Percentiles rank a stretch among this genome's conserved stretches.
Conservation (phyloP, 345 rosid genomes). For the Arabidopsis suecica region DNA sequence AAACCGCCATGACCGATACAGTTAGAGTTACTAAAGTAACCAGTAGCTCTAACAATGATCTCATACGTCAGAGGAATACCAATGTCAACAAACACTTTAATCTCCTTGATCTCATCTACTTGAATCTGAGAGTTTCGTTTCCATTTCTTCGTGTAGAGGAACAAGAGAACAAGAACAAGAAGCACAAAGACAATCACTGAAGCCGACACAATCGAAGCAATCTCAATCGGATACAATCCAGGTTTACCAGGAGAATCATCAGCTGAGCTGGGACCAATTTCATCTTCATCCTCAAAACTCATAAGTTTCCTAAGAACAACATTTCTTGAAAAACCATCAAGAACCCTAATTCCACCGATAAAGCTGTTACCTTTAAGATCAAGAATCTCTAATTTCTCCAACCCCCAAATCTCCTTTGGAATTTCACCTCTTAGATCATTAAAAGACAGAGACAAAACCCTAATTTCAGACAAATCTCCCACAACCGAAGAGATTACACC, state of each 20-base stretch:
- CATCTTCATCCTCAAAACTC: constrained; percentile 25
- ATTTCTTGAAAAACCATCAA: constrained; percentile 28
- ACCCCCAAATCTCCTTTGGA: constrained; percentile 52
- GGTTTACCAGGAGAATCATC: constrained; percentile 15
- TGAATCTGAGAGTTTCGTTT: constrained; percentile 47
- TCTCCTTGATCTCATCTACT: constrained; percentile 51
- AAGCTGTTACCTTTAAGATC: constrained; percentile 58
- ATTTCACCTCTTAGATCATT: constrained; percentile 53
- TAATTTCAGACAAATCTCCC: constrained; percentile 49
- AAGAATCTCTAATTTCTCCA: constrained; percentile 50
- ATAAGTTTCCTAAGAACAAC: constrained; percentile 43
- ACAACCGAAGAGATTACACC: constrained; percentile 51
- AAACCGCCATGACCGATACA: constrained; percentile 73
- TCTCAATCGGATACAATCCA: constrained; percentile 56
- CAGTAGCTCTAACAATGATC: constrained; percentile 62
- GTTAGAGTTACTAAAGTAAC: constrained; percentile 55
- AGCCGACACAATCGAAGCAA: constrained; percentile 67
- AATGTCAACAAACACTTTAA: constrained; percentile 53
- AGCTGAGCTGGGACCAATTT: background rate
- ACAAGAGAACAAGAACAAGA: constrained; percentile 51
- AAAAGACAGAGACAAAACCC: constrained; percentile 57
- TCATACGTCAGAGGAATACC: constrained; percentile 55
- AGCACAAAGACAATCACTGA: constrained; percentile 66
- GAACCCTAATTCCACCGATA: constrained; percentile 41
- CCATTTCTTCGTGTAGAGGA: constrained; percentile 54